Percentiles rank a stretch among this genome's conserved stretches.
Conservation (phyloP, 768 basidiomycete genomes). For the Macrocybe gigantea region DNA sequence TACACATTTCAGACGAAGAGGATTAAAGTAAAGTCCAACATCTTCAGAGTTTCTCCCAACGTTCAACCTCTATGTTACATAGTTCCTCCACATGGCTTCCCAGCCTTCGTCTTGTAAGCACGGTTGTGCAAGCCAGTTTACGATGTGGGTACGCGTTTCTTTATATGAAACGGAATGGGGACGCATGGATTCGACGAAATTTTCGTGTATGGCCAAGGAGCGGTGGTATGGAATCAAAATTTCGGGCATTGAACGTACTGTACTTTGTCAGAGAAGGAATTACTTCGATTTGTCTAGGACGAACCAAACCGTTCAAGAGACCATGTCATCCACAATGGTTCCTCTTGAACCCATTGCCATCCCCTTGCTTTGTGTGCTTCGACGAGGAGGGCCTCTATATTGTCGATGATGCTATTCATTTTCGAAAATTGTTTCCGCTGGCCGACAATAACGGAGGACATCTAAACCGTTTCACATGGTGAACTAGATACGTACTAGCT, state of each 20-base stretch:
- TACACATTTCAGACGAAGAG: constrained; percentile 83
- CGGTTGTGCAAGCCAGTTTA: constrained; percentile 66
- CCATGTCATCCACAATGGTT: constrained; percentile 82
- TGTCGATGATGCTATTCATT: constrained; percentile 60
- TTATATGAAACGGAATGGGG: constrained; percentile 68
- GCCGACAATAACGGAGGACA: neutral
- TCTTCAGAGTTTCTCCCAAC: constrained; percentile 42
- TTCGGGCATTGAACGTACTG: constrained; percentile 51
- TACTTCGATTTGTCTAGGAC: neutral
- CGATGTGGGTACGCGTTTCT: constrained; percentile 53
- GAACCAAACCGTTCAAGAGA: constrained; percentile 73
- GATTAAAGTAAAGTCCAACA: constrained; percentile 3
- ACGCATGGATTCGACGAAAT: constrained; percentile 52
- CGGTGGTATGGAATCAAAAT: constrained; percentile 64
- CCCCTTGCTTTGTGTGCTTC: constrained; percentile 73
- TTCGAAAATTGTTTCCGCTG: constrained; percentile 70
- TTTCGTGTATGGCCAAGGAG: constrained; percentile 49
- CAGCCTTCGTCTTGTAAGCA: constrained; percentile 64
- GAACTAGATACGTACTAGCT: constrained; percentile 49
- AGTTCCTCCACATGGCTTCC: constrained; percentile 72
- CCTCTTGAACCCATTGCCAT: constrained; percentile 61
- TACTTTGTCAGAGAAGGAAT: neutral
- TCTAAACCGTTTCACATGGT: neutral
- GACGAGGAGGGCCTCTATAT: constrained; percentile 53
- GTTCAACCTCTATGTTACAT: constrained; percentile 70